Conservation (phyloP, 2,329 filamentous ascomycete genomes). For the Aureobasidium sp. region DNA sequence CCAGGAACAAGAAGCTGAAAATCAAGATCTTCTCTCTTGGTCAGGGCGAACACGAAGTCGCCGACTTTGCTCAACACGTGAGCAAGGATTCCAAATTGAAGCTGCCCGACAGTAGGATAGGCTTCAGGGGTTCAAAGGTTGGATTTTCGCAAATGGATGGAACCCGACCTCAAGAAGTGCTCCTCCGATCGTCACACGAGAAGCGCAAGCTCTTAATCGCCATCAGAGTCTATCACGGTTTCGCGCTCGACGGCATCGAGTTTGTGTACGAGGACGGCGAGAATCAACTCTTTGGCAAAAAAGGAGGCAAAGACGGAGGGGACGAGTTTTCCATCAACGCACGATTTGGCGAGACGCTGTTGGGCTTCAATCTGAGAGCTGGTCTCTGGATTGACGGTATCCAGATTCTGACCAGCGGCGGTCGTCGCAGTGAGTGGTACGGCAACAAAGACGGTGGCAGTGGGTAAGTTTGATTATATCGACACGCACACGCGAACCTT, state of each 20-base stretch:
- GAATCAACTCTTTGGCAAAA: constrained; percentile 77
- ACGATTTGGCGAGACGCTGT: constrained; percentile 73
- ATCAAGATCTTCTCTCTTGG: constrained; percentile 68
- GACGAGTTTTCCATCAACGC: constrained; percentile 76
- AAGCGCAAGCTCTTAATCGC: constrained; percentile 65
- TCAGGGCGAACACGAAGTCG: constrained; percentile 63
- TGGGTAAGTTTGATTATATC: constrained; percentile 54
- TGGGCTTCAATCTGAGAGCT: constrained; percentile 75
- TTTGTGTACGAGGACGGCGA: constrained; percentile 86
- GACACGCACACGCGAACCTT: not conserved
- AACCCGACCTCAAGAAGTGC: constrained; percentile 59
- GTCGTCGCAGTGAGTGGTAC: constrained; percentile 76
- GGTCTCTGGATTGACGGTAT: constrained; percentile 81
- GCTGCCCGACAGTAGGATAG: constrained; percentile 63
- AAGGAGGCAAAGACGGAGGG: constrained; percentile 59
- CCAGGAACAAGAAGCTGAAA: constrained; percentile 59
- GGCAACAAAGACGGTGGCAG: constrained; percentile 73
- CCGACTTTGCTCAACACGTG: constrained; percentile 61
- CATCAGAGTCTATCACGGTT: constrained; percentile 68
- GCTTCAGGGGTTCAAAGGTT: constrained; percentile 66
- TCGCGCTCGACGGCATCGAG: constrained; percentile 74
- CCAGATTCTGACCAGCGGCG: constrained; percentile 79
- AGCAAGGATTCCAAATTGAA: constrained; percentile 67
- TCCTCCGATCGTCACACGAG: constrained; percentile 61
- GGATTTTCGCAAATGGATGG: constrained; percentile 65